These are phyloP conservation scores for Lecanoromycetidae sp. DNA, from an alignment of 2,329 filamentous ascomycete species.

Conservation along the genomic window DNA sequence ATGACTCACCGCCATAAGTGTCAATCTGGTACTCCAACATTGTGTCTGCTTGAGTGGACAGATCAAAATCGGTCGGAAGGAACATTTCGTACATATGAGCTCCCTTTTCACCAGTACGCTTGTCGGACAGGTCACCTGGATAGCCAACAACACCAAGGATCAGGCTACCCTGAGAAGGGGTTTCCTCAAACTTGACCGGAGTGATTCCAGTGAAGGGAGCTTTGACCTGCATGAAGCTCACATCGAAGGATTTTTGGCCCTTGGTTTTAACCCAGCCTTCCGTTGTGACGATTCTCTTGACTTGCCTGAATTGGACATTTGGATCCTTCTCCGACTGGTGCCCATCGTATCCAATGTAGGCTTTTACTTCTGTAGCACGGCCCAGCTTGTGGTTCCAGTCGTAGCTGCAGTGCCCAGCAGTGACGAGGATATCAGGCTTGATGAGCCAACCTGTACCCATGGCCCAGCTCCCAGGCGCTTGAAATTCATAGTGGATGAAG, in stretches of 20 bases:
- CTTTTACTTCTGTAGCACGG: constrained; percentile 23
- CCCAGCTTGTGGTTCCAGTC: constrained; percentile 20
- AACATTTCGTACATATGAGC: constrained; percentile 27
- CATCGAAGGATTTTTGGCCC: constrained; percentile 15
- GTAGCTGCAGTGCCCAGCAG: constrained; percentile 20
- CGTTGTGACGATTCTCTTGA: constrained; percentile 18
- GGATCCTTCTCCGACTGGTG: constrained; percentile 16
- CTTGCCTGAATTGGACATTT: constrained; percentile 18
- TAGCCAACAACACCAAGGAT: constrained; percentile 27
- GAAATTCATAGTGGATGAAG: constrained; percentile 19
- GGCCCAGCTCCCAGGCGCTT: constrained; percentile 13
- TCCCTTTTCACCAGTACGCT: constrained; percentile 20
- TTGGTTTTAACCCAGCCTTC: constrained; percentile 17
- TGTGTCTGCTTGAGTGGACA: constrained; percentile 16
- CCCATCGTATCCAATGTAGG: constrained; percentile 28
- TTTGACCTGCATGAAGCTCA: constrained; percentile 19
- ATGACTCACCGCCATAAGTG: constrained; percentile 22
- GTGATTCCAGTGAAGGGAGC: constrained; percentile 19
- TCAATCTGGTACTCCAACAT: constrained; percentile 26
- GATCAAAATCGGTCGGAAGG: constrained; percentile 19
- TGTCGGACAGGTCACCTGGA: constrained; percentile 22
- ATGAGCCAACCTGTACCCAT: constrained; percentile 21
- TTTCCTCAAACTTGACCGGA: constrained; percentile 17
- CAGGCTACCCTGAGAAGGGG: constrained; percentile 14
- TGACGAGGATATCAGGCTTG: constrained; percentile 18